Base-by-base conservation (phyloP, 441 rosid species). In the Aleurites moluccanus region DNA sequence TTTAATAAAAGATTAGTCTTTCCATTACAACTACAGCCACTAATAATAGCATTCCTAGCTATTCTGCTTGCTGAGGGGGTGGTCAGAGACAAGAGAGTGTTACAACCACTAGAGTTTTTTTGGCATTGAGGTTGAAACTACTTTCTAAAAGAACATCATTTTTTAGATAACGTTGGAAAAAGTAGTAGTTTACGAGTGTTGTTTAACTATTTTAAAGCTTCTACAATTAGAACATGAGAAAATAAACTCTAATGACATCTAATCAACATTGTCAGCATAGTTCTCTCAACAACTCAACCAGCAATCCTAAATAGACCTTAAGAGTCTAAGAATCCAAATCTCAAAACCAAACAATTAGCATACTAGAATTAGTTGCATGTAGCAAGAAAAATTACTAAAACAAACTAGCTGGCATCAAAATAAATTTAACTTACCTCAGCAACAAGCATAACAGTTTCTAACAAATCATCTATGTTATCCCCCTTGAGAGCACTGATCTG, bases 401-500 rank as follows among this genome's bases (percentile, higher is more conserved):
- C 49, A 35, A 67, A 67, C 59, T 33, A 67, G 23, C 53, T 64
- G 33, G 23, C 30, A 52, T n/a, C 33, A 3, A 42, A 30, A 35
- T 25, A 15, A 79, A 61, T 33, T 73, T 69, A 57, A 82, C 92
- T 80, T 74, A 96, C 99, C 97, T 96, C 99, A 25, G 99, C 97
- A 78, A 96, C 99, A 70, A 96, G 99, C 95, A 96, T 90, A 72
- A 90, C 88, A 59, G 94, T 96, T 87, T 96, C 99, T 88, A 96
- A 83, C 77, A 96, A 85, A 77, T 91, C 97, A 83, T 90, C 90
- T 20, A 93, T 40, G 27, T 93, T 89, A 53, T 92, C 88, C 83
- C 99, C 98, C 84, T 90, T 96, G 75, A 96, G 88, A 56, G 99
- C 99, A 82, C 99, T 96, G 76, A 96, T 90, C 98, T 96, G 92